These are phyloP conservation scores for Solanum rostratum DNA, from an alignment of 257 asterid species.

Conservation along the genomic window DNA sequence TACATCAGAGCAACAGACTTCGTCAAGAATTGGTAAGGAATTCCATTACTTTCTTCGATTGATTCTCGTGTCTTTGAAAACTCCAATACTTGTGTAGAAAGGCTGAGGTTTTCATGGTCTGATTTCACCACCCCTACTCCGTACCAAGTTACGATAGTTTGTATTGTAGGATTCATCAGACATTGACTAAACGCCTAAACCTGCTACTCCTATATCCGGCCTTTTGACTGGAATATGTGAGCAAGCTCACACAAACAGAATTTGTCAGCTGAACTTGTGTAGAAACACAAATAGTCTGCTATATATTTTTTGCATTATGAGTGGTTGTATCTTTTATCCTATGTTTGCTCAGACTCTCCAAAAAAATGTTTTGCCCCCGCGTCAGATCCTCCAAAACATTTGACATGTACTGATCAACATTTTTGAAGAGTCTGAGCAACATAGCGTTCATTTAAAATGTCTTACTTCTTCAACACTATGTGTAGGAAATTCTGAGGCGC, in stretches of 20 bases:
- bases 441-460: background rate
- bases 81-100: background rate
- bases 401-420: background rate
- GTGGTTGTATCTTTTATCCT: background rate
- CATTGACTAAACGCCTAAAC: background rate
- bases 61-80: background rate
- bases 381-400: background rate
- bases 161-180: background rate
- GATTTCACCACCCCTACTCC: background rate
- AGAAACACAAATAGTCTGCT: background rate
- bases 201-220: background rate
- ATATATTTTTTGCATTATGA: background rate
- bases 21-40: constrained; percentile 65
- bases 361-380: background rate
- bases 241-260: background rate
- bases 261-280: background rate
- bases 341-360: background rate
- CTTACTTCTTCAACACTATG: background rate
- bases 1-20: constrained; percentile 48
- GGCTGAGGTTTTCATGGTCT: background rate
- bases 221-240: background rate
- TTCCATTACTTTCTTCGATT: background rate
- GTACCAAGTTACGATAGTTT: background rate
- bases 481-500: constrained; percentile 11
- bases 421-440: background rate